A percentile compares a stretch with the other conserved stretches of the same genome.
Conservation (phyloP, 257 asterid species). For the Oldenlandia corymbosa region DNA sequence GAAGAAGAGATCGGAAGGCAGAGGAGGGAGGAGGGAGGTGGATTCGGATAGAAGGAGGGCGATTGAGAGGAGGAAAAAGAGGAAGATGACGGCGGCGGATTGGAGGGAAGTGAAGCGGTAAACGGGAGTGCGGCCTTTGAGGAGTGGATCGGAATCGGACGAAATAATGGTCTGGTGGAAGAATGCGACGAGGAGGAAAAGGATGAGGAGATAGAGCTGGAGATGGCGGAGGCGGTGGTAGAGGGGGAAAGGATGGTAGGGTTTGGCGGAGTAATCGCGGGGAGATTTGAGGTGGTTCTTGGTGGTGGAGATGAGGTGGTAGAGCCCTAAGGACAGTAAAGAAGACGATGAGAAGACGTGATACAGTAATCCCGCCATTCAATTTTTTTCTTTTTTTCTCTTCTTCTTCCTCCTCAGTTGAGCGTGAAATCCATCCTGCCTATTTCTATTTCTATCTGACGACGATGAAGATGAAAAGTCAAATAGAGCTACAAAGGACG, state of each 20-base stretch:
- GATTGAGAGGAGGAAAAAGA: conserved; percentile 56
- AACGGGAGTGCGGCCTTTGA: conserved; percentile 75
- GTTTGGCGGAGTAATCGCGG: conserved; percentile 70
- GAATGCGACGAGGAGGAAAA: conserved; percentile 50
- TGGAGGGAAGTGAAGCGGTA: conserved; percentile 76
- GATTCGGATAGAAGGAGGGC: conserved; percentile 58
- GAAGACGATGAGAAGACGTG: conserved; percentile 68
- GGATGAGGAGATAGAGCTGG: conserved; percentile 54
- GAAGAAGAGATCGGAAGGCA: conserved; percentile 63
- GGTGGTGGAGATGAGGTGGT: conserved; percentile 77
- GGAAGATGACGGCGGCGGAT: conserved; percentile 53
- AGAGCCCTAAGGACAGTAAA: conserved; percentile 53
- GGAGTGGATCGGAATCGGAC: conserved; percentile 70
- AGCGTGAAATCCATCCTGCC: too few species aligned
- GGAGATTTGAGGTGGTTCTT: conserved; percentile 65
- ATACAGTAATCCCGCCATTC: conserved; percentile 71
- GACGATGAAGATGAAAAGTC: too few species aligned
- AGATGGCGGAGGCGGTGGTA: conserved; percentile 41
- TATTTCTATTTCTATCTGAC: too few species aligned
- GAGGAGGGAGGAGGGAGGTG: conserved; percentile 57
- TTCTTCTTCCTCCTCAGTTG: background rate
- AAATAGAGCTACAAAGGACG: too few species aligned
- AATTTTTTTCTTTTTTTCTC: too few species aligned
- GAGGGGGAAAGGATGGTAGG: conserved; percentile 52
- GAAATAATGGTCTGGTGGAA: conserved; percentile 54